These are phyloP conservation scores for Phytophthora pistaciae DNA, from an alignment of 352 stramenopile genomes.

Conservation along the genomic window DNA sequence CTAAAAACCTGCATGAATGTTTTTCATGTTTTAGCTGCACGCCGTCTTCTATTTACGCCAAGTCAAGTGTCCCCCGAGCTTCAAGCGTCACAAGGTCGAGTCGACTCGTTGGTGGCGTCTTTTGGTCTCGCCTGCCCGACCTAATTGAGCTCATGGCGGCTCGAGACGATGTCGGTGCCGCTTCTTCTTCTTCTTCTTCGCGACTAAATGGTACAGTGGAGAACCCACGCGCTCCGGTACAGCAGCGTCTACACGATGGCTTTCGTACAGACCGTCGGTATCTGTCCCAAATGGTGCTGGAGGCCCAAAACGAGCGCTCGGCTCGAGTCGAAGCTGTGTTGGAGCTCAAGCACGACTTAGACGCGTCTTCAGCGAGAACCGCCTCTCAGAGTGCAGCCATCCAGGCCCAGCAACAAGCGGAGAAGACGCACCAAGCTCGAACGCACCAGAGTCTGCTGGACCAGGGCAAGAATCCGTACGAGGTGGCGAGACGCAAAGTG, in stretches of 20 bases:
- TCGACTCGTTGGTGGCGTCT: conserved; percentile 1
- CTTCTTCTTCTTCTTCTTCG: background rate
- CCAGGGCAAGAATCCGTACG: conserved; percentile 84
- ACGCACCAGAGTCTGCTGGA: conserved; percentile 64
- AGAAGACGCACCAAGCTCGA: conserved; percentile 40
- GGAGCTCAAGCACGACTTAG: conserved; percentile 66
- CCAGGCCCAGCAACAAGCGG: conserved; percentile 35
- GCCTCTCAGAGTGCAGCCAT: conserved; percentile 51
- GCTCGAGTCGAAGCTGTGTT: conserved; percentile 62
- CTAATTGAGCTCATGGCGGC: conserved; percentile 15
- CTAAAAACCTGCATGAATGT: conserved; percentile 12
- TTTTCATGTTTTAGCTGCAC: conserved; percentile 1
- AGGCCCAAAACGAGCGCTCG: conserved; percentile 36
- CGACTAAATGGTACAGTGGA: background rate
- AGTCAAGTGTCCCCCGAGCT: conserved; percentile 10
- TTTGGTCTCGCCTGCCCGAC: background rate
- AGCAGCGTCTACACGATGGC: conserved; percentile 57
- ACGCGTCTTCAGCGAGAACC: conserved; percentile 55
- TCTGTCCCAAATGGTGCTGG: conserved; percentile 52
- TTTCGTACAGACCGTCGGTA: conserved; percentile 61
- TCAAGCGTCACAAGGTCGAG: conserved; percentile 30
- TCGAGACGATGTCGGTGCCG: conserved; percentile 1
- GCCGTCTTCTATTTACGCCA: conserved; percentile 8
- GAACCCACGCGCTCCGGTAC: conserved; percentile 36
- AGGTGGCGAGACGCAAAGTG: conserved; percentile 60